Percentiles rank a stretch among this genome's conserved stretches.
phyloP scores from a whole-genome alignment of 768 basidiomycete species.

The Clitopilus hobsonii region DNA sequence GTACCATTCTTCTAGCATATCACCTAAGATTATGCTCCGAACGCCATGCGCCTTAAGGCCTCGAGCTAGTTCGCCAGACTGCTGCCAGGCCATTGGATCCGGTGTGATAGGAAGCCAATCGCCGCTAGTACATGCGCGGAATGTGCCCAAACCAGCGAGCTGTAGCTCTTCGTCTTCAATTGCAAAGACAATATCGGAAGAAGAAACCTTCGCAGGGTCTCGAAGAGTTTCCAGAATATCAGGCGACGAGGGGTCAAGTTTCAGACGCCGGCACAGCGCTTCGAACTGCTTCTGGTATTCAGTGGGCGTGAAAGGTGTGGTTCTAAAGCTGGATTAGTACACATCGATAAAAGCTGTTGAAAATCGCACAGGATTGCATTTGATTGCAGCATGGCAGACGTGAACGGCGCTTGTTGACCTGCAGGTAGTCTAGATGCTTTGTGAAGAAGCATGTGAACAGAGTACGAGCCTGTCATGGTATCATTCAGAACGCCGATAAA shows the following conservation, averaged over 20 bases:
- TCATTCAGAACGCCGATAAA: neutral
- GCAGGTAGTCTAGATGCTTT: conserved; percentile 60
- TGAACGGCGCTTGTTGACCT: conserved; percentile 56
- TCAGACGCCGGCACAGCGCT: conserved; percentile 53
- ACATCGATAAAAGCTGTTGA: neutral
- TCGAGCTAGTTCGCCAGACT: conserved; percentile 51
- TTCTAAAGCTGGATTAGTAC: conserved; percentile 21
- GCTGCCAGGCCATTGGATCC: conserved; percentile 67
- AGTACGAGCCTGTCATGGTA: conserved; percentile 57
- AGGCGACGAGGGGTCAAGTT: conserved; percentile 47
- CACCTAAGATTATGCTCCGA: conserved; percentile 59
- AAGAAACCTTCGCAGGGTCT: conserved; percentile 43
- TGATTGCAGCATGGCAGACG: conserved; percentile 64
- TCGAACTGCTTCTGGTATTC: conserved; percentile 61
- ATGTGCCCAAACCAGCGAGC: conserved; percentile 59
- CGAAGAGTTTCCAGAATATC: conserved; percentile 47
- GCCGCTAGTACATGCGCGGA: conserved; percentile 60
- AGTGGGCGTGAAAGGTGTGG: conserved; percentile 53
- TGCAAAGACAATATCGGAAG: conserved; percentile 39
- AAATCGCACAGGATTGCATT: conserved; percentile 59
- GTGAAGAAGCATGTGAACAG: conserved; percentile 71
- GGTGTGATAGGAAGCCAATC: conserved; percentile 51
- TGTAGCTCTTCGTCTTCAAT: conserved; percentile 57
- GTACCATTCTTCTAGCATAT: conserved; percentile 74
- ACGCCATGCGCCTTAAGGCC: conserved; percentile 55